These are phyloP conservation scores for Zopfochytrium polystomum DNA, from an alignment of 371 early-diverging fungal genomes.

Conservation along the genomic window DNA sequence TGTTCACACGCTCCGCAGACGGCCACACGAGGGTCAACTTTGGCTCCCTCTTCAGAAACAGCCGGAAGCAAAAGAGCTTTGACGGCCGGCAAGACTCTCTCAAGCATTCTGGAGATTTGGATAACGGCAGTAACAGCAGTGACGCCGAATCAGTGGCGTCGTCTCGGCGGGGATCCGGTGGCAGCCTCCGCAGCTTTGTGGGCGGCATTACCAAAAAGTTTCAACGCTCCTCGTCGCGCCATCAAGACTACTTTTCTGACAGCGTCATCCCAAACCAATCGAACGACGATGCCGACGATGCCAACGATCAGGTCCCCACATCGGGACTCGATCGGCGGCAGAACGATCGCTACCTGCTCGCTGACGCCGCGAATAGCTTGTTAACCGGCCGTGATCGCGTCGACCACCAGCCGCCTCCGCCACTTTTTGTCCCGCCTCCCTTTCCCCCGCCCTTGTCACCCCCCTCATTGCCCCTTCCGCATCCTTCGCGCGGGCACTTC, in stretches of 20 bases:
- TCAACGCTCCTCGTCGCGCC: background rate
- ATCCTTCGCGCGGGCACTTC: background rate
- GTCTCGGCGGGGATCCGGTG: background rate
- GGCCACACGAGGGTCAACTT: background rate
- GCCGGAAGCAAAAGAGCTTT: background rate
- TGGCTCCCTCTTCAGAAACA: background rate
- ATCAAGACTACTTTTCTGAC: background rate
- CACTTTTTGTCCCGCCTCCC: too few relatives aligned
- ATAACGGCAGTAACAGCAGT: background rate
- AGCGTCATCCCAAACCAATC: background rate
- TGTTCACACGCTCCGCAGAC: background rate
- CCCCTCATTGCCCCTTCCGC: background rate
- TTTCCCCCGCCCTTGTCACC: background rate
- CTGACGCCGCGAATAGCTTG: background rate
- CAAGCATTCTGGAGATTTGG: background rate
- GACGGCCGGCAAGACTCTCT: background rate
- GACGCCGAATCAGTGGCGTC: background rate
- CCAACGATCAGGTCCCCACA: background rate
- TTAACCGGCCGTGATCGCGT: background rate
- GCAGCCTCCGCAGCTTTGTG: background rate
- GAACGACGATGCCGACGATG: background rate
- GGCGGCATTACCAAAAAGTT: background rate
- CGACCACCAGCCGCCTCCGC: too few relatives aligned
- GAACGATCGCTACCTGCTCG: background rate
- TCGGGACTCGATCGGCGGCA: background rate